Conservation (phyloP, 805 yeast species). For the Yarrowia phangngaensis region DNA sequence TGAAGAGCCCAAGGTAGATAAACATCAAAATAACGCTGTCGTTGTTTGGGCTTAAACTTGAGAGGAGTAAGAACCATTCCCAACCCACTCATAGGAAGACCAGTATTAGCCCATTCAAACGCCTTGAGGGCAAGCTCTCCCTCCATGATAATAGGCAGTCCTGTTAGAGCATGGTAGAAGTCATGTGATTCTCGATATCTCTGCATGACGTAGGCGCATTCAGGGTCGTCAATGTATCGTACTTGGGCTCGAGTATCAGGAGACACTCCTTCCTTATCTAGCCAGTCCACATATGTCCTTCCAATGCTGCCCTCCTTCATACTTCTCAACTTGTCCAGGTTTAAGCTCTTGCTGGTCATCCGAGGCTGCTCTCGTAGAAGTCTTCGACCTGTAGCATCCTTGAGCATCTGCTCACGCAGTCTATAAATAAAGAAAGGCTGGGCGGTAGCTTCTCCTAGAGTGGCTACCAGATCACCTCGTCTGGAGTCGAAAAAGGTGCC, state of each 20-base stretch:
- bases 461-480: conserved; percentile 43
- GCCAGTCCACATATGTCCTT: conserved; percentile 72
- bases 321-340: conserved; percentile 55
- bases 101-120: conserved; percentile 86
- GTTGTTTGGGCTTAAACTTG: conserved; percentile 61
- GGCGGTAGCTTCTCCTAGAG: conserved; percentile 83
- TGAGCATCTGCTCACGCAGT: conserved; percentile 69
- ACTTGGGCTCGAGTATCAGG: conserved; percentile 93
- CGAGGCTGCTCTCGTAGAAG: conserved; percentile 77
- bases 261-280: conserved; percentile 79
- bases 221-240: conserved; percentile 80
- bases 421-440: conserved; percentile 58
- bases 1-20: conserved; percentile 85
- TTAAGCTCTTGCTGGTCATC: conserved; percentile 67
- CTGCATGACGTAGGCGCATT: conserved; percentile 87
- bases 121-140: conserved; percentile 96
- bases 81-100: conserved; percentile 91
- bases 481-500: conserved; percentile 55
- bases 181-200: conserved; percentile 96
- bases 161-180: conserved; percentile 88
- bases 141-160: conserved; percentile 84
- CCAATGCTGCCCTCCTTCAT: conserved; percentile 75
- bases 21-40: conserved; percentile 57
- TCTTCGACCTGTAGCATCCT: conserved; percentile 69
- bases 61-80: conserved; percentile 90